Base-by-base conservation (phyloP, 2,329 filamentous ascomycete genomes). In the Stemphylium vesicarium region DNA sequence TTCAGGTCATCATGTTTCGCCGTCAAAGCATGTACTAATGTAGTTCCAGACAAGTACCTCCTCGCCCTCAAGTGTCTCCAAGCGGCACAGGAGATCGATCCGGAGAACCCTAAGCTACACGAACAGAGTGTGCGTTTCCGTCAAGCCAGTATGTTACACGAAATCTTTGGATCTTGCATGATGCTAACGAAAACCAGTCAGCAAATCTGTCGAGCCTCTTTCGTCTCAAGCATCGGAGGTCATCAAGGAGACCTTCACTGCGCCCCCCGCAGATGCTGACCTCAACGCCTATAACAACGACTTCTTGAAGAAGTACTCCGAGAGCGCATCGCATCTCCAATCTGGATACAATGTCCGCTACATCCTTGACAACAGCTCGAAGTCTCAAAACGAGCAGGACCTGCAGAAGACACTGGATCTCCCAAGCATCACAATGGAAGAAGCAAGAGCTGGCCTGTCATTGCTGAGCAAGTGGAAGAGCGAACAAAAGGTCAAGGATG, bases 41-140 rank as follows among this genome's bases (percentile, higher is more conserved):
- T 35, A 36, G 22, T 45, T 76, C 40, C 68, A 94, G 93, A 87
- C 72, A 97, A 97, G 80, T 92, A 90, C 69, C 79, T 96, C 38
- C 88, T 96, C 56, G 94, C 95, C 0, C 82, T 97, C 55, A 90
- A 91, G 69, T 96, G 91, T 75, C 84, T 99, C 49, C 85, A 90
- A 43, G 88, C 90, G 15, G 88, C 91, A 24, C 79, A 86, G 50
- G 81, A 83, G 3, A 80, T 97, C 31, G 88, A 95, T 59, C 75
- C 87, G 2, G 81, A 86, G 40, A 83, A 92, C 68, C 84, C 90
- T 10, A 86, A 83, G 60, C 83, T 94, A n/a, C 88, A 93, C 70
- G 86, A 92, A 68, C 91, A 95, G 73, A 81, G 84, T 26, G 79
- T 88, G 38, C 84, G 85, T 53, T 88, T 97, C 78, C 86, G 85